Base-by-base conservation (phyloP, 805 yeast species). In the Helenozyma rhizophorensis region DNA sequence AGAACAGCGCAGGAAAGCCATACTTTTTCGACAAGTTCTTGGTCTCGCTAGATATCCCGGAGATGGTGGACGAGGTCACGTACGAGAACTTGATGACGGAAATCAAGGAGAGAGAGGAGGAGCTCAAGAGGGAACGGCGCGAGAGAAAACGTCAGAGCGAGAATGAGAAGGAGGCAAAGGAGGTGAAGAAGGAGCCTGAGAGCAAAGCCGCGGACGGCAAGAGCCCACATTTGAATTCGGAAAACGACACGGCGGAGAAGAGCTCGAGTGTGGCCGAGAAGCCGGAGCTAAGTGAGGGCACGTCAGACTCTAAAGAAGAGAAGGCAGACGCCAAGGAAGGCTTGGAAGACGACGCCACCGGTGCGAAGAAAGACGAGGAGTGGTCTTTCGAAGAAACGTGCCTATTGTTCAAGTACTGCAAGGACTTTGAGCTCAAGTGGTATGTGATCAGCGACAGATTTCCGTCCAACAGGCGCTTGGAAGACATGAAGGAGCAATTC, bases 321-420 rank as follows among this genome's bases (percentile, higher is more conserved):
- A 26, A 23, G 14, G 14, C 4, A 51, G 60, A n/a, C 69, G 47
- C 63, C 35, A 58, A 65, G 37, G 53, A 63, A 14, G 57, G 62
- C 26, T 26, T 24, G 11, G 36, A 27, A 6, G 22, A 28, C 10
- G 29, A 16, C 18, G 21, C 27, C 4, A 60, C 63, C 10, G 56
- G 50, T 7, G 61, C 63, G 2, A 52, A 68, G 28, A 40, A 60
- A n/a, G 53, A 32, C 5, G 35, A 40, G 1, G 62, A 57, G 8
- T 88, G 97, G 96, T 61, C 74, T 3, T 83, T 70, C 43, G 80
- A 79, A 29, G 97, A 93, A 56, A 85, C 96, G 0, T 63, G 65
- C 23, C 78, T 83, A 41, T 60, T 93, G n/a, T 88, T 90, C 55
- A 82, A 79, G 2, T 60, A 85, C 12, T 84, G 83, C 53, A 65